A percentile compares a stretch with the other conserved stretches of the same genome.
These are phyloP conservation scores for Apiospora arundinis DNA, from an alignment of 2,329 filamentous ascomycete species.

Conservation along the genomic window DNA sequence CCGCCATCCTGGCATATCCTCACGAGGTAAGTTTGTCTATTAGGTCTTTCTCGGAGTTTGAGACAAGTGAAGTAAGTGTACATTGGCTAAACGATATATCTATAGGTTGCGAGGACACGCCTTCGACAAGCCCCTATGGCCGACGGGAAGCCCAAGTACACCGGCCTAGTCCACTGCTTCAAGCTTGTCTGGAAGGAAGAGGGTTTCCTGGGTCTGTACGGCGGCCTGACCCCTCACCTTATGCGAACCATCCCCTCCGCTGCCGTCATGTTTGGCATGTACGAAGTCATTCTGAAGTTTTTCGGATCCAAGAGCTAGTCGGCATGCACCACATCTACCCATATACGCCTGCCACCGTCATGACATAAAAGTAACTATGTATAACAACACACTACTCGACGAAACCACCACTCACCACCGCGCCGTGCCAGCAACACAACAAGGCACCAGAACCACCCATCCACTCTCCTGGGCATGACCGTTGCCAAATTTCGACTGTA, in stretches of 20 bases:
- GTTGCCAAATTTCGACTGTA: background rate
- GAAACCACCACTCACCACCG: background rate
- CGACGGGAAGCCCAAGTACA: constrained; percentile 80
- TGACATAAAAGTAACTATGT: background rate
- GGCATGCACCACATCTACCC: background rate
- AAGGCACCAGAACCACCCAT: background rate
- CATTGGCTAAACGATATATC: background rate
- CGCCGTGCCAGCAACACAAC: constrained; percentile 10
- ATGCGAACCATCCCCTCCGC: constrained; percentile 90
- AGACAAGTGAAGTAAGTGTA: too few species aligned
- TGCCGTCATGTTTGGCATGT: constrained; percentile 97
- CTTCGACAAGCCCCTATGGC: constrained; percentile 82
- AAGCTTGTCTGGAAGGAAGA: constrained; percentile 87
- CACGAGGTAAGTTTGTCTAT: constrained; percentile 83
- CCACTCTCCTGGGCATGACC: background rate
- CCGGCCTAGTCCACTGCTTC: constrained; percentile 87
- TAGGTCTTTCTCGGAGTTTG: too few species aligned
- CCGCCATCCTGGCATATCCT: constrained; percentile 85
- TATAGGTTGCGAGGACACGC: constrained; percentile 78
- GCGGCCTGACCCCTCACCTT: constrained; percentile 89
- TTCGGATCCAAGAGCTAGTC: constrained; percentile 39
- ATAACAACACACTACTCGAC: background rate
- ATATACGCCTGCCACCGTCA: background rate
- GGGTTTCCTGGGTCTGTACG: constrained; percentile 84
- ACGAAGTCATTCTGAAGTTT: constrained; percentile 60